phyloP scores from a whole-genome alignment of 1,139 yeast species.

The Taiozyma sp. region DNA sequence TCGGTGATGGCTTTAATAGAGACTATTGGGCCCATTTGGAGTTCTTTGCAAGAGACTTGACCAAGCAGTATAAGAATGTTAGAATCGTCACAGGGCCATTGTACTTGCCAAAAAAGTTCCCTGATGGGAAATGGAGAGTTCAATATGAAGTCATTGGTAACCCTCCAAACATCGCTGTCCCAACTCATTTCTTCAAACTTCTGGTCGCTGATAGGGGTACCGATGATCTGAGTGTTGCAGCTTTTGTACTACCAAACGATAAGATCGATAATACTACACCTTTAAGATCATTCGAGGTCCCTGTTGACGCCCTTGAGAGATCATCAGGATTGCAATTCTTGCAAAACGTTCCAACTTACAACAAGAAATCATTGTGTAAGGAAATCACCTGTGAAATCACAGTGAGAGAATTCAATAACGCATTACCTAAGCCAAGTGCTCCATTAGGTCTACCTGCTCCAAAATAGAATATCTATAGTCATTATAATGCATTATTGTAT shows the following conservation, averaged over 20 bases:
- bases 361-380: constrained; percentile 66
- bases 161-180: constrained; percentile 96
- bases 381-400: constrained; percentile 77
- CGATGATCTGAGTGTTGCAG: constrained; percentile 70
- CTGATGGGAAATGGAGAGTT: constrained; percentile 79
- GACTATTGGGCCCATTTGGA: constrained; percentile 98
- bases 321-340: constrained; percentile 82
- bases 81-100: constrained; percentile 92
- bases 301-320: constrained; percentile 83
- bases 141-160: constrained; percentile 92
- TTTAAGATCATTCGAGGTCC: constrained; percentile 75
- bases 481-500: background rate
- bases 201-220: constrained; percentile 71
- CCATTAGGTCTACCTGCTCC: constrained; percentile 34
- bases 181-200: constrained; percentile 93
- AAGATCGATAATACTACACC: constrained; percentile 67
- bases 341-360: constrained; percentile 56
- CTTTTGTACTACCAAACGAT: constrained; percentile 89
- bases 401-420: constrained; percentile 75
- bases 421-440: constrained; percentile 31
- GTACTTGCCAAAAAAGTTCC: constrained; percentile 72
- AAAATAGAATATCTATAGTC: constrained; percentile 14
- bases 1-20: constrained; percentile 95
- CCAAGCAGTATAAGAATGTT: constrained; percentile 64
- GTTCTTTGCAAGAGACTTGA: constrained; percentile 76